Base-by-base conservation (phyloP, 148 eudicot species). In the Fallopia convolvulus region DNA sequence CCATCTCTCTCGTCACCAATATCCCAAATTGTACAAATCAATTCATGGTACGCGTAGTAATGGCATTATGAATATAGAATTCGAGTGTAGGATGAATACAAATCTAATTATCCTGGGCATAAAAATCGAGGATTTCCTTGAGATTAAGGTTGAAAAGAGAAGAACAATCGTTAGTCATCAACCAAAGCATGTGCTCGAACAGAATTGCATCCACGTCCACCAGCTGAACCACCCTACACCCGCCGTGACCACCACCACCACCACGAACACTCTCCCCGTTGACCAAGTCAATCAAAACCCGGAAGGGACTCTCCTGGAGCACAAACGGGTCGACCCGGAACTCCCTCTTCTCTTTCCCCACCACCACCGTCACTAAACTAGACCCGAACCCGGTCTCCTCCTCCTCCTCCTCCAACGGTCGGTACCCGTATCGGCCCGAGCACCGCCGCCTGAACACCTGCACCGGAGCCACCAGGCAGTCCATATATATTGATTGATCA, bases 121-220 rank as follows among this genome's bases (percentile, higher is more conserved):
- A 88, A 20, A 88, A 88, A 26, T 88, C 91, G 70, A 88, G 76
- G 66, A 86, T 88, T 75, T 88, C 91, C 77, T 77, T 74, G 81
- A 88, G 86, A 83, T 88, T 86, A 78, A 88, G 91, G 79, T 86
- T 77, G 39, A 88, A 80, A 52, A 88, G 80, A 10, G 91, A 81
- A 52, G 85, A 80, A 26, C 61, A 83, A 86, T 88, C 88, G 71
- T 88, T 86, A 60, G 78, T 74, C 87, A 86, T 80, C 88, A 88
- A 83, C 91, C 91, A 88, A 70, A 88, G 71, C 89, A 88, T 85
- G 80, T 88, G 91, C 87, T 88, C 88, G 71, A 88, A 88, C 83
- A 88, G 82, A 44, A 88, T 85, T 0, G 80, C 80, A 85, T 88
- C 91, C 18, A 88, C 87, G 77, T 84, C 89, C 10, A 86, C 86